phyloP scores from a whole-genome alignment of 306 rosid genomes.

The Glycyrrhiza uralensis region DNA sequence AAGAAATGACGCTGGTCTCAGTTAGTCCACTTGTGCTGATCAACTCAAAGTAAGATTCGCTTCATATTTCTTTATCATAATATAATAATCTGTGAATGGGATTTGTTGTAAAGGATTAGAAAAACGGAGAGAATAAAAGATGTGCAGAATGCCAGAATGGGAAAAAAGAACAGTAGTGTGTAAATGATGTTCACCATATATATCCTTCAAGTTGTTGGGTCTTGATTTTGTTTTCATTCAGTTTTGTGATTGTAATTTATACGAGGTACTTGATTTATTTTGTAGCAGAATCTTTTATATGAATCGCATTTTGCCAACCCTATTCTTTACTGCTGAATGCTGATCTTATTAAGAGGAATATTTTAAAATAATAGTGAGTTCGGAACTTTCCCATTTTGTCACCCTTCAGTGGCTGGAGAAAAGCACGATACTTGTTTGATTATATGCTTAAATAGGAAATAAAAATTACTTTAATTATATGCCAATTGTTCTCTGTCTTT shows the following conservation, averaged over 20 bases:
- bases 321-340: not conserved
- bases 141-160: no score
- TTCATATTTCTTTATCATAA: not conserved
- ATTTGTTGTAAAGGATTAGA: not conserved
- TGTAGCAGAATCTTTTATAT: not conserved
- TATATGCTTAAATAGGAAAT: no score
- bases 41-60: conserved; percentile 67
- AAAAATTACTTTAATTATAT: no score
- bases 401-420: no score
- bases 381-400: no score
- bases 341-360: not conserved
- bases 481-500: no score
- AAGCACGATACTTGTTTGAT: no score
- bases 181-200: not conserved
- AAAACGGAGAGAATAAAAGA: not conserved
- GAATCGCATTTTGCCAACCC: not conserved
- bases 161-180: no score
- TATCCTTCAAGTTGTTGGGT: not conserved
- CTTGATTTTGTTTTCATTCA: not conserved
- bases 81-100: not conserved
- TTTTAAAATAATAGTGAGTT: no score
- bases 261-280: not conserved
- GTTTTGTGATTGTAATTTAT: not conserved
- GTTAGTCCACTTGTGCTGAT: no score
- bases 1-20: no score